Evolutionary conservation across 1,284 basidiomycete species (phyloP).

Genomic region (Pseudozyma hubeiensis): DNA sequence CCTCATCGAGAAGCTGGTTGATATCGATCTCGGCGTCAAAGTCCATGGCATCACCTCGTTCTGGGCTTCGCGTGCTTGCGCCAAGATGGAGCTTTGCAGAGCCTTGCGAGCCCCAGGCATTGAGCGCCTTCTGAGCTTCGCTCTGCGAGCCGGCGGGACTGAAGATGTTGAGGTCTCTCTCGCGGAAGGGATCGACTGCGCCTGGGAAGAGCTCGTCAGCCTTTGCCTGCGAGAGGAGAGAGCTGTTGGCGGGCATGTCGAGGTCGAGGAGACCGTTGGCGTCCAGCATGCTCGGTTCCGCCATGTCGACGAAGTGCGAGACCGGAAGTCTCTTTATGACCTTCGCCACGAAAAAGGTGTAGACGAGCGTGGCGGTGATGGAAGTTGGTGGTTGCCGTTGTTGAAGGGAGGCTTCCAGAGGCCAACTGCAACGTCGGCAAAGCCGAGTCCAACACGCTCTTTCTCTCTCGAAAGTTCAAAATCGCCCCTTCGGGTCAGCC

Average conservation of each 20-base stretch:
- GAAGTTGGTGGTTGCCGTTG: too few species aligned
- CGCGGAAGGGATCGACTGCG: constrained; percentile 17
- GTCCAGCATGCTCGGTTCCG: constrained; percentile 22
- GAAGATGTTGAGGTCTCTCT: constrained; percentile 26
- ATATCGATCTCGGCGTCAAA: constrained; percentile 39
- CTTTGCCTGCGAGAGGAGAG: constrained; percentile 19
- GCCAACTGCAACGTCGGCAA: too few species aligned
- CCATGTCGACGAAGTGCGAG: constrained; percentile 7
- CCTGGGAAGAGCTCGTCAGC: constrained; percentile 31
- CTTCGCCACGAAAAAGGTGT: too few species aligned
- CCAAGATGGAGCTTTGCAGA: constrained; percentile 8
- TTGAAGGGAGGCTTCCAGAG: too few species aligned
- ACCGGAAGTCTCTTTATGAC: too few species aligned
- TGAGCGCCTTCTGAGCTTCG: constrained; percentile 46
- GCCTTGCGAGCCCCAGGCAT: constrained; percentile 28
- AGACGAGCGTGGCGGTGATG: too few species aligned
- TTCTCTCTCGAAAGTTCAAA: constrained; percentile 1
- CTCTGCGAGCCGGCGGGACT: constrained; percentile 24
- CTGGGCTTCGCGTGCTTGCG: constrained; percentile 4
- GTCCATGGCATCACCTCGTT: constrained; percentile 23
- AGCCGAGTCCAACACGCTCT: constrained; percentile 30
- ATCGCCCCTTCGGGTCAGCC: neutral
- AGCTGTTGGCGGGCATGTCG: constrained; percentile 12
- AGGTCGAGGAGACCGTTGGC: constrained; percentile 43
- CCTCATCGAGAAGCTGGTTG: constrained; percentile 42